Base-by-base conservation (phyloP, 306 rosid genomes). In the Cicer pinnatifidum region DNA sequence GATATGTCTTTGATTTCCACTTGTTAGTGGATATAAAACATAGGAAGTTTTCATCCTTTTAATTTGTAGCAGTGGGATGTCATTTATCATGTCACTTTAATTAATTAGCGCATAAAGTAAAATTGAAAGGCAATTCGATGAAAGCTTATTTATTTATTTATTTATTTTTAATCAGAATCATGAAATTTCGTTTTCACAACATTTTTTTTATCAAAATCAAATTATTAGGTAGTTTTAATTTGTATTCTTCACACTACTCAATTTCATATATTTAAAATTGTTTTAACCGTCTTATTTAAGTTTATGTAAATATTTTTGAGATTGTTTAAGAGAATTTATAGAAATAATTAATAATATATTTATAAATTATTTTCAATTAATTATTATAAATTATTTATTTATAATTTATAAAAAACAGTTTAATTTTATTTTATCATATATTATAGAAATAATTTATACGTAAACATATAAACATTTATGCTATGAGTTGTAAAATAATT, bases 11-110 rank as follows among this genome's bases (percentile, higher is more conserved):
- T 56, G 46, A 65, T 57, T 79, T 79, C 57, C 70, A 65, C 75
- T 65, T 63, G 82, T 12, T 71, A 54, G 73, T 79, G 78, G 78
- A 64, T 43, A 60, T 60, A 78, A 63, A 63, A 72, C 74, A 72
- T 65, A 13, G 35, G 68, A 45, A 62, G 35, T 45, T 78, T 71
- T 62, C 61, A 41, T 78, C 53, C 19, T 68, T 66, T 60, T 48
- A n/a, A 51, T 60, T 41, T 23, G 40, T 50, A 63, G 43, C 47
- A 16, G 20, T 53, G 71, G 16, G 73, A 62, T 62, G 43, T 71
- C 57, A 71, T 20, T 78, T 62, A 78, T 78, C 71, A 71, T 23
- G 16, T 33, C 28, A 58, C 53, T 69, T 68, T 77, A 69, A 52
- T 59, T 41, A 48, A 23, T 38, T 69, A 50, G 40, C 47, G 40